Percentiles rank a stretch among this genome's conserved stretches.
These are phyloP conservation scores for Solanum virginianum DNA, from an alignment of 257 asterid genomes.

Conservation along the genomic window DNA sequence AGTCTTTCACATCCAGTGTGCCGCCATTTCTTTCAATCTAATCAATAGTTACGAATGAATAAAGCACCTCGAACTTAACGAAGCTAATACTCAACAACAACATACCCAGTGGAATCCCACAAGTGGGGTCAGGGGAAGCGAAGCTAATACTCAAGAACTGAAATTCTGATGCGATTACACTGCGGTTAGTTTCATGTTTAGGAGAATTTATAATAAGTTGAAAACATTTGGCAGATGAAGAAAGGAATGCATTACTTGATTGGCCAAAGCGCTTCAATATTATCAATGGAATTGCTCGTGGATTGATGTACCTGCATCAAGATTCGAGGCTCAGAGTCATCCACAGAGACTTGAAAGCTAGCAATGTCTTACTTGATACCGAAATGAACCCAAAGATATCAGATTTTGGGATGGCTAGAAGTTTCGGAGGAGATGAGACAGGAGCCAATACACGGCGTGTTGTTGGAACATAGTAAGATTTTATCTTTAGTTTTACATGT, in stretches of 20 bases:
- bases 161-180: background rate
- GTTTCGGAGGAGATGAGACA: slow-evolving; percentile 28
- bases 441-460: slow-evolving; percentile 32
- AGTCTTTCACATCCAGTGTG: background rate
- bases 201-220: background rate
- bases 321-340: slow-evolving; percentile 36
- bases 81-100: too few relatives aligned
- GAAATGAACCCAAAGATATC: slow-evolving; percentile 46
- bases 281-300: slow-evolving; percentile 33
- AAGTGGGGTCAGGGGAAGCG: too few relatives aligned
- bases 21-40: too few relatives aligned
- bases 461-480: slow-evolving; percentile 42
- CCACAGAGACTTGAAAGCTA: slow-evolving; percentile 40
- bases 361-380: slow-evolving; percentile 39
- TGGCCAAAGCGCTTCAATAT: slow-evolving; percentile 39
- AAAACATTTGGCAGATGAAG: slow-evolving; percentile 13
- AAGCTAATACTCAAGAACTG: background rate
- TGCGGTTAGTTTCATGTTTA: background rate
- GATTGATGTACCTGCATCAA: slow-evolving; percentile 46
- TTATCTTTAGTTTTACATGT: background rate
- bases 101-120: too few relatives aligned
- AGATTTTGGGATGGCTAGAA: slow-evolving; percentile 42
- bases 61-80: too few relatives aligned
- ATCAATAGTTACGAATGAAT: too few relatives aligned
- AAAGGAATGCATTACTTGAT: slow-evolving; percentile 9